Evolutionary conservation across 805 yeast species (phyloP), one percentile per base, ranked within the genome.

Genomic region (Ogataea thermomethanolica): DNA sequence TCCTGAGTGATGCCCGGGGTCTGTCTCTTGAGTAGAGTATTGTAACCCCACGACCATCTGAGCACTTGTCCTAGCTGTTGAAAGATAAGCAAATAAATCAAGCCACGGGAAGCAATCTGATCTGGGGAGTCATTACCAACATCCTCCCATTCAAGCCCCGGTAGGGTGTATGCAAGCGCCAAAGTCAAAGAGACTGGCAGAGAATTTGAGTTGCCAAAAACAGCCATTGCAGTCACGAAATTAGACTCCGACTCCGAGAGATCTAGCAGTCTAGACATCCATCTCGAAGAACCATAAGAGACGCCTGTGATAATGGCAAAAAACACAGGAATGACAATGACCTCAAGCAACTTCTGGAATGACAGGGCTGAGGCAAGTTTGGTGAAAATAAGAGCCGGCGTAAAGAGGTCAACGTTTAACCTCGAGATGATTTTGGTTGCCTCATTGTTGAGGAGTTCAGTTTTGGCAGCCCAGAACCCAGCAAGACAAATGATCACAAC

Each of bases 171-270:
- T 1, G 90, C 80, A 48, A 84, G 67, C 1, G 95, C 82, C 41
- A 93, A 67, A 1, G 93, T 84, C 49, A 93, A 71, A 0, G 96
- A 88, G 1, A 91, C 98, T 0, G 99, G 98, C 41, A 91, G 73
- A 8, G 95, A 85, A 68, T 91, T 91, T 31, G 96, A 87, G 65
- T 91, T 93, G 38, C 97, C 98, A 65, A 91, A 91, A 5, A 90
- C 96, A 2, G 93, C 88, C 95, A 93, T 93, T 2, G 96, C 98
- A 15, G 95, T 84, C 35, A 93, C 96, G 55, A 87, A 91, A 65
- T 91, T 90, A 3, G 86, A 58, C 64, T 93, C 97, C 10, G 85
- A 78, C 35, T 68, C 76, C 53, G 84, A 84, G 53, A 93, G 66
- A 7, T 64, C 55, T 46, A 89, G 59, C 30, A 79, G 48, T 10